A percentile compares a stretch with the other conserved stretches of the same genome.
Evolutionary conservation across 495 filamentous ascomycete species (phyloP).

Genomic region (Ramalina peruviana): DNA sequence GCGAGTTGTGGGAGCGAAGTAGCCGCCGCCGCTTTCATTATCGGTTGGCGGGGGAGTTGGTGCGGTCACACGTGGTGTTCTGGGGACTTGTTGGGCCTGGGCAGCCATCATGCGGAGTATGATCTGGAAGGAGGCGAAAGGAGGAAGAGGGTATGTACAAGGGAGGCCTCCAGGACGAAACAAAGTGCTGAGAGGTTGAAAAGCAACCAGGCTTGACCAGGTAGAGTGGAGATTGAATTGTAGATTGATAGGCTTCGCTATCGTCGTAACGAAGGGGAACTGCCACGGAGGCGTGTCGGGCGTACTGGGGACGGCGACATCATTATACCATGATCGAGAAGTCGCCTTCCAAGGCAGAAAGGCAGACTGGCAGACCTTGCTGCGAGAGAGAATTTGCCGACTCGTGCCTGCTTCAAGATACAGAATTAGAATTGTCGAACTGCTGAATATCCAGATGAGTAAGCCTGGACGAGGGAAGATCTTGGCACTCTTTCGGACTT

Average conservation of each 20-base stretch:
- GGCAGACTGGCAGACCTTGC: too few species aligned
- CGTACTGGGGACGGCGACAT: background rate
- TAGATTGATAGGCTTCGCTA: background rate
- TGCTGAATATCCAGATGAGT: too few species aligned
- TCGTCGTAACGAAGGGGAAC: background rate
- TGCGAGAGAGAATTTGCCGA: too few species aligned
- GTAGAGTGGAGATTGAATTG: slow-evolving; percentile 1
- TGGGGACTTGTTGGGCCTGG: slow-evolving; percentile 36
- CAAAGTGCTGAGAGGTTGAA: background rate
- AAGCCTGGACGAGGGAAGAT: too few species aligned
- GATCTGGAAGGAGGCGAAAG: background rate
- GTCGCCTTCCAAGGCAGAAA: too few species aligned
- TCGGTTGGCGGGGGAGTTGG: slow-evolving; percentile 55
- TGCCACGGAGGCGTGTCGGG: background rate
- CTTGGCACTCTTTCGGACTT: too few species aligned
- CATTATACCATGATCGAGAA: too few species aligned
- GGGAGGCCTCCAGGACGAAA: background rate
- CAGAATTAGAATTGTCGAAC: too few species aligned
- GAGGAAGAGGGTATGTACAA: background rate
- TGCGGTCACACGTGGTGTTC: slow-evolving; percentile 57
- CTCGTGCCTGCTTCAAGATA: too few species aligned
- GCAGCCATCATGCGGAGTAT: slow-evolving; percentile 26
- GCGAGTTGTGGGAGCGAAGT: slow-evolving; percentile 52
- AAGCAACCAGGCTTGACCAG: background rate
- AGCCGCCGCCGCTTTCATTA: slow-evolving; percentile 28